Evolutionary conservation across 345 rosid genomes (phyloP), one percentile per base, ranked within the genome.

Genomic region (Noccaea caerulescens): DNA sequence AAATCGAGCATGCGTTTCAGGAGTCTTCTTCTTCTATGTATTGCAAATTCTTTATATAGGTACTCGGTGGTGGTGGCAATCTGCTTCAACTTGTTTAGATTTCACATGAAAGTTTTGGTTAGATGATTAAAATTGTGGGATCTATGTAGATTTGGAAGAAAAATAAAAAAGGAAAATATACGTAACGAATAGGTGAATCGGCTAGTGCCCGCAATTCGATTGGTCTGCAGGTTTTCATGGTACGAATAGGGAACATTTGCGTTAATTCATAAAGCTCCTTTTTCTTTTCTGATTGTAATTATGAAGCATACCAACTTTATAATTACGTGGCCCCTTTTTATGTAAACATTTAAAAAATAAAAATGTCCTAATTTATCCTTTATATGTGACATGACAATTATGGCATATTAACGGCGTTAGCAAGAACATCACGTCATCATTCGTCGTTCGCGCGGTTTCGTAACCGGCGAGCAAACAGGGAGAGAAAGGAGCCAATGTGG

Each of bases 141-240:
- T 36, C 38, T 36, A 36, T 36, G 38, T 36, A 36, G 3, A 33
- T 33, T 6, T 1, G 36, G 36, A 6, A 6, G 7, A 33, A 33
- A 33, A 33, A 33, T 2, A 27, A 27, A 27, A 27, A 3, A 3
- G 30, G 4, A 27, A 27, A 2, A 27, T 27, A 27, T 27, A 27
- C 30, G 30, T 27, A 56, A 60, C 18, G 60, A 59, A 32, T 14
- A 41, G 10, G 39, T 66, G 46, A 58, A 16, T 47, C 6, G 58
- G 72, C 66, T 58, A 59, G 32, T 74, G 16, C 63, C 43, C 68
- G 68, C 68, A 60, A 68, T 43, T 75, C 64, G 63, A 75, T 25
- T 45, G 78, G 73, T 61, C 13, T 34, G 68, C 78, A 74, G 72
- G 78, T 74, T 59, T 67, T 45, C 63, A 74, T 66, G 73, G 68